Evolutionary conservation across 441 rosid species (phyloP).

Genomic region (Bruguiera hainesii): DNA sequence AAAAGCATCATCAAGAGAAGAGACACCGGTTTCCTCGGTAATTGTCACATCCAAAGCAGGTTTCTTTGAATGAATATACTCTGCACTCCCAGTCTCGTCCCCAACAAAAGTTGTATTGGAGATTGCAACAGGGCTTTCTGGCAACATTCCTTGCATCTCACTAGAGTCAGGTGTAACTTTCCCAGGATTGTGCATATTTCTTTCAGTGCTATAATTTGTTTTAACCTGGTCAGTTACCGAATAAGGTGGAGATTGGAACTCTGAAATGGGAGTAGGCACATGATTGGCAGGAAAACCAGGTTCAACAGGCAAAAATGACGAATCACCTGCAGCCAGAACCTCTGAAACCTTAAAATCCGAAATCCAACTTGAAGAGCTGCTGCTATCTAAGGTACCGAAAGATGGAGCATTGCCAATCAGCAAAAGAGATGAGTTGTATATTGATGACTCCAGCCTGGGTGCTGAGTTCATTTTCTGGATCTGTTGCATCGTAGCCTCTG

Average conservation of each 20-base stretch:
- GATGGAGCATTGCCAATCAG: slow-evolving; percentile 43
- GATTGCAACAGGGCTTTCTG: slow-evolving; percentile 39
- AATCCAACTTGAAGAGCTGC: slow-evolving; percentile 35
- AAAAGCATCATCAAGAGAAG: slow-evolving; percentile 44
- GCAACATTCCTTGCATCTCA: slow-evolving; percentile 28
- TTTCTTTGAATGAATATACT: slow-evolving; percentile 31
- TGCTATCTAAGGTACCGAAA: slow-evolving; percentile 35
- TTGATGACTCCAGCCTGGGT: slow-evolving; percentile 45
- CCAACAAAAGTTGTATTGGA: slow-evolving; percentile 33
- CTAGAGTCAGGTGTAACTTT: slow-evolving; percentile 26
- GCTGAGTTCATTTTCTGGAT: slow-evolving; percentile 56
- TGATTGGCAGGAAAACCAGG: slow-evolving; percentile 56
- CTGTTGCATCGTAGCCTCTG: slow-evolving; percentile 62
- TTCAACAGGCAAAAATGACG: slow-evolving; percentile 36
- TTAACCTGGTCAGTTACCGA: slow-evolving; percentile 12
- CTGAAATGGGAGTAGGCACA: slow-evolving; percentile 35
- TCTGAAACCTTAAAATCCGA: slow-evolving; percentile 47
- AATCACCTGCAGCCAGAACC: slow-evolving; percentile 45
- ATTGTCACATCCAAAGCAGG: slow-evolving; percentile 32
- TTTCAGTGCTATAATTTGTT: slow-evolving; percentile 21
- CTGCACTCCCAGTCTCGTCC: slow-evolving; percentile 32
- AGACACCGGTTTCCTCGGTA: slow-evolving; percentile 47
- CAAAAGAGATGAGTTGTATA: slow-evolving; percentile 40
- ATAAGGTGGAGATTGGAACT: slow-evolving; percentile 29
- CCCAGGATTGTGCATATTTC: slow-evolving; percentile 21